Conservation (phyloP, 331 rosid genomes). For the Saraca asoca region DNA sequence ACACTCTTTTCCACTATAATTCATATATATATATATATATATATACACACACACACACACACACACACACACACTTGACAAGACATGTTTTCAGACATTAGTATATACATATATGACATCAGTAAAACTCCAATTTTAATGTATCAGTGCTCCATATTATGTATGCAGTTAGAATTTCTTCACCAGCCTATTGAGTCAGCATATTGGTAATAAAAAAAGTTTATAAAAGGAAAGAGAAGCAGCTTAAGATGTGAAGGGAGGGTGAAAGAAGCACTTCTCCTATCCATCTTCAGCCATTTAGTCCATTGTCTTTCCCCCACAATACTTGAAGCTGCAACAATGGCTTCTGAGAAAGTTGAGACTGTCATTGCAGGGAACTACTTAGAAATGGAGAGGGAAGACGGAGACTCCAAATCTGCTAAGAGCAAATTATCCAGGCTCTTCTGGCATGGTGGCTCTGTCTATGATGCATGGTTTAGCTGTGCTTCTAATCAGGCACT, state of each 20-base stretch:
- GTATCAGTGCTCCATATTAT: no score
- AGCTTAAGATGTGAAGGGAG: slow-evolving; percentile 29
- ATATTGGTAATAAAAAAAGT: slow-evolving; percentile 37
- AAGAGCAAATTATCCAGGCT: slow-evolving; percentile 58
- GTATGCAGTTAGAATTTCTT: no score
- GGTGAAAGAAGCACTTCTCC: slow-evolving; percentile 38
- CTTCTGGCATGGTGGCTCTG: slow-evolving; percentile 98
- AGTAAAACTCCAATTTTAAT: no score
- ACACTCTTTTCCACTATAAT: no score
- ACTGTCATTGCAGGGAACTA: slow-evolving; percentile 91
- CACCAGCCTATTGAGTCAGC: slow-evolving; percentile 29
- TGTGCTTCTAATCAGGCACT: slow-evolving; percentile 94
- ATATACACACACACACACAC: no score
- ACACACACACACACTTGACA: no score
- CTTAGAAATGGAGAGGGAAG: slow-evolving; percentile 91
- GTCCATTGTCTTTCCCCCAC: slow-evolving; percentile 43
- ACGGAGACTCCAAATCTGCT: slow-evolving; percentile 52
- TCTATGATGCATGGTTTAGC: slow-evolving; percentile 97
- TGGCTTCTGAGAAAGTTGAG: slow-evolving; percentile 99
- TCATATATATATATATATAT: no score
- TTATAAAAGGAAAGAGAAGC: slow-evolving; percentile 35
- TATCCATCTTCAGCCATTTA: slow-evolving; percentile 50
- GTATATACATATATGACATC: no score
- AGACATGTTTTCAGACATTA: no score
- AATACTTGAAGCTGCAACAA: slow-evolving; percentile 39